Conservation (phyloP, 176 grass and related monocot genomes). For the Triticum urartu region DNA sequence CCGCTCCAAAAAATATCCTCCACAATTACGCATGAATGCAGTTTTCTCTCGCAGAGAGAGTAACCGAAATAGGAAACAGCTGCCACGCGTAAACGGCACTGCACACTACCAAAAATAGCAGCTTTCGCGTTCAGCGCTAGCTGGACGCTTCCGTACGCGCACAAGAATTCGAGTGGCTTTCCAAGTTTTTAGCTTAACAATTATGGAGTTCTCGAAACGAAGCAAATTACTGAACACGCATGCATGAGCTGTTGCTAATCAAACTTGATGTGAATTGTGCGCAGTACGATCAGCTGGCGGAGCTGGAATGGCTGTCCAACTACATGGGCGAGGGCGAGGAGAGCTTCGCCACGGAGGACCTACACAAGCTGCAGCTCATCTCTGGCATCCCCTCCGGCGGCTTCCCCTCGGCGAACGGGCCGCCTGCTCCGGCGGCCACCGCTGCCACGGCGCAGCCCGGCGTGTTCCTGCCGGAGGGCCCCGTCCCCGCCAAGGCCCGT, state of each 20-base stretch:
- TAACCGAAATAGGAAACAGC: slow-evolving; percentile 16
- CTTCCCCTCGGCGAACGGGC: background rate
- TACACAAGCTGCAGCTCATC: slow-evolving; percentile 90
- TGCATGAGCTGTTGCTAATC: background rate
- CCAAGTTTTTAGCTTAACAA: background rate
- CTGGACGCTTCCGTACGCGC: background rate
- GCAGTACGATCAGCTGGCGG: slow-evolving; percentile 85
- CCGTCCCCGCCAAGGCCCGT: slow-evolving; percentile 53
- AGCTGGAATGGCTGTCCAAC: slow-evolving; percentile 93
- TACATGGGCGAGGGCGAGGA: slow-evolving; percentile 70
- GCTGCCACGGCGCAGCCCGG: slow-evolving; percentile 14
- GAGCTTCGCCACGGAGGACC: slow-evolving; percentile 69
- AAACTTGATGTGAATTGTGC: slow-evolving; percentile 35
- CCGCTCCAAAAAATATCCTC: background rate
- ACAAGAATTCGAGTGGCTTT: background rate
- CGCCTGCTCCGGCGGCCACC: background rate
- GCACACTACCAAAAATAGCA: slow-evolving; percentile 17
- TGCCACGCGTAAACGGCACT: background rate
- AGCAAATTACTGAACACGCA: background rate
- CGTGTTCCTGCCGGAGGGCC: slow-evolving; percentile 39
- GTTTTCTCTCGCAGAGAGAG: background rate
- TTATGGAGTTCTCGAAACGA: background rate
- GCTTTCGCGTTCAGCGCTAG: background rate
- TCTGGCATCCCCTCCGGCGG: slow-evolving; percentile 46
- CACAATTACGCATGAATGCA: background rate